These are phyloP conservation scores for Juncus inflexus DNA, from an alignment of 176 grass and related monocot genomes.

Conservation along the genomic window DNA sequence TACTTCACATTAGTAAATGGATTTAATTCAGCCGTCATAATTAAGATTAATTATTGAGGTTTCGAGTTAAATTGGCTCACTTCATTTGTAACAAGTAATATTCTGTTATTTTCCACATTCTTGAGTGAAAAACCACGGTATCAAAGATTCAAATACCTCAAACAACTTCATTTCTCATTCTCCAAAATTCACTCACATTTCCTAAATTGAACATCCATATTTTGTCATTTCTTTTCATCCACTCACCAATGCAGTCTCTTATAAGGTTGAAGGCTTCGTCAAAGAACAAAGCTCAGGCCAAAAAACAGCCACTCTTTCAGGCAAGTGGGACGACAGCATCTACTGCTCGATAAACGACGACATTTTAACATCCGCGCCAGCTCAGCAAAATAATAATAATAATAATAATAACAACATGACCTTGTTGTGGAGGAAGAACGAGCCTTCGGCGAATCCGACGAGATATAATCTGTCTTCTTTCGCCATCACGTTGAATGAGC, in stretches of 20 bases:
- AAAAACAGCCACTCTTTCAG: conserved; percentile 60
- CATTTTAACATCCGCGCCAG: conserved; percentile 30
- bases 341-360: conserved; percentile 41
- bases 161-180: background rate
- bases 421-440: conserved; percentile 82
- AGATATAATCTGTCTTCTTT: conserved; percentile 86
- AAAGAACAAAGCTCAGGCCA: conserved; percentile 33
- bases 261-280: conserved; percentile 71
- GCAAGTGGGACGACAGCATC: conserved; percentile 80
- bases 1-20: too few relatives aligned
- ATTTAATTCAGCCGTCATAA: too few relatives aligned
- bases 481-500: conserved; percentile 83
- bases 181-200: background rate
- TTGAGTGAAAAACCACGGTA: too few relatives aligned
- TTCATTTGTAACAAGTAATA: too few relatives aligned
- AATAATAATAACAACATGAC: conserved; percentile 24
- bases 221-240: conserved; percentile 11
- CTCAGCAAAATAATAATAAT: conserved; percentile 2
- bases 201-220: background rate
- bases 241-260: conserved; percentile 43
- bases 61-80: too few relatives aligned
- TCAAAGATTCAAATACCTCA: background rate
- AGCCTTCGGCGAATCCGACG: conserved; percentile 63
- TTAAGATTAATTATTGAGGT: too few relatives aligned
- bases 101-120: too few relatives aligned